These are phyloP conservation scores for Sphagnum contortum DNA, from an alignment of 225 moss, liverwort and hornwort species.

Conservation along the genomic window DNA sequence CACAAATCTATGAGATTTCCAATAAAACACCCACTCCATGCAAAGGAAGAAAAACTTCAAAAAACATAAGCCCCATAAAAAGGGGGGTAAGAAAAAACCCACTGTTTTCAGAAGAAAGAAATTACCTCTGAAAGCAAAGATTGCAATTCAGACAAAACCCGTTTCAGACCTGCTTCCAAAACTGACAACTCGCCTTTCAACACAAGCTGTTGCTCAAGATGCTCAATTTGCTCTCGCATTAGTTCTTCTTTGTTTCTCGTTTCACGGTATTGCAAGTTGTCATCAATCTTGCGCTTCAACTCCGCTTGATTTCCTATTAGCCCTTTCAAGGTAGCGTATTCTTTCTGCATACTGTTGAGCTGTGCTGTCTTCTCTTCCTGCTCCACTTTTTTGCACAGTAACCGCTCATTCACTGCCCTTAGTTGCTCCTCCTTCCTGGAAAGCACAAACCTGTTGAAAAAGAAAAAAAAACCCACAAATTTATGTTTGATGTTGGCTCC, in stretches of 20 bases:
- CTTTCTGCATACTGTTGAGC: conserved; percentile 36
- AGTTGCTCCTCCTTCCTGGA: conserved; percentile 63
- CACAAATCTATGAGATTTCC: no score
- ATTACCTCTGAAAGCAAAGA: conserved; percentile 69
- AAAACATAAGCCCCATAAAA: no score
- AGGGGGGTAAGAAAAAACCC: no score
- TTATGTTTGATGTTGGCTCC: no score
- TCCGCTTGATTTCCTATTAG: conserved; percentile 28
- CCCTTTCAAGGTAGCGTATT: conserved; percentile 21
- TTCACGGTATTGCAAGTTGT: conserved; percentile 72
- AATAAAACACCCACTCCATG: no score
- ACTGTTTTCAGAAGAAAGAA: not conserved
- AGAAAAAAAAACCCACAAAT: not conserved
- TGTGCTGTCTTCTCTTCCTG: conserved; percentile 30
- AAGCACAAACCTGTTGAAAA: conserved; percentile 50
- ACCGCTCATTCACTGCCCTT: conserved; percentile 52
- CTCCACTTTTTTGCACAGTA: conserved; percentile 52
- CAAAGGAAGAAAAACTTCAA: no score
- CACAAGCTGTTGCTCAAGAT: conserved; percentile 57
- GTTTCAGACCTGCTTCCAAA: conserved; percentile 59
- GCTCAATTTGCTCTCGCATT: conserved; percentile 33
- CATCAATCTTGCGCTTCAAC: conserved; percentile 82
- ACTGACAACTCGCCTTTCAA: conserved; percentile 39
- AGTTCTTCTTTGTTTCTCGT: conserved; percentile 39
- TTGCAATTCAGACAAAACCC: conserved; percentile 44